Percentiles rank a stretch among this genome's conserved stretches.
These are phyloP conservation scores for Metarhizium robertsii DNA, from an alignment of 2,329 filamentous ascomycete species.

Conservation along the genomic window DNA sequence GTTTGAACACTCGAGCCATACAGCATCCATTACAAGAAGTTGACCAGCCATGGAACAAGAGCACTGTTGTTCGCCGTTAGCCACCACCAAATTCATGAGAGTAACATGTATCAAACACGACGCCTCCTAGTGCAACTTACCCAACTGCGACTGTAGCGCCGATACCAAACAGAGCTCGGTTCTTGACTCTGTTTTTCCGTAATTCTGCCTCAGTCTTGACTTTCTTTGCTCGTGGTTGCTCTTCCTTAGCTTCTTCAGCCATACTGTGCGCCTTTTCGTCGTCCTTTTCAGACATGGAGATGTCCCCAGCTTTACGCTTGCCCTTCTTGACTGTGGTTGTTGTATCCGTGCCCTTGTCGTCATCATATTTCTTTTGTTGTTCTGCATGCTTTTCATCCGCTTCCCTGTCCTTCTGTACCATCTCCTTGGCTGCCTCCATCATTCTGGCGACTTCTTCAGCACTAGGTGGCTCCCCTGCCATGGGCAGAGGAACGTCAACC, in stretches of 20 bases:
- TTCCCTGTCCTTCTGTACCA: conserved; percentile 64
- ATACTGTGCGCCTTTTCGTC: conserved; percentile 27
- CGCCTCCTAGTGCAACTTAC: conserved; percentile 49
- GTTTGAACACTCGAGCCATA: neutral
- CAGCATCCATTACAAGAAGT: conserved; percentile 30
- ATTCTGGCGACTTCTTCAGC: conserved; percentile 73
- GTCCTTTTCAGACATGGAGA: conserved; percentile 55
- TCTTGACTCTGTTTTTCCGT: conserved; percentile 78
- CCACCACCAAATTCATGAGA: neutral
- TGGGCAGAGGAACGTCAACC: conserved; percentile 58
- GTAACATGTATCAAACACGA: neutral
- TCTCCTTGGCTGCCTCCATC: conserved; percentile 77
- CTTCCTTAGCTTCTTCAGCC: conserved; percentile 21
- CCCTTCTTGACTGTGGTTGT: conserved; percentile 35
- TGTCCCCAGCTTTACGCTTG: conserved; percentile 69
- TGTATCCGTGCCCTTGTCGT: conserved; percentile 23
- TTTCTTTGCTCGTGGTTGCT: conserved; percentile 58
- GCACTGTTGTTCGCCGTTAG: conserved; percentile 22
- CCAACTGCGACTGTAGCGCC: conserved; percentile 81
- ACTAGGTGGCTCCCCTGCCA: conserved; percentile 55
- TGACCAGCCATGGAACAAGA: conserved; percentile 42
- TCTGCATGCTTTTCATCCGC: conserved; percentile 30
- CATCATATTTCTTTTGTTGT: conserved; percentile 27
- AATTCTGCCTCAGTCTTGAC: conserved; percentile 72
- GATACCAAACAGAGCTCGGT: conserved; percentile 75